These are phyloP conservation scores for Plantago elongata DNA, from an alignment of 257 asterid species.

Conservation along the genomic window DNA sequence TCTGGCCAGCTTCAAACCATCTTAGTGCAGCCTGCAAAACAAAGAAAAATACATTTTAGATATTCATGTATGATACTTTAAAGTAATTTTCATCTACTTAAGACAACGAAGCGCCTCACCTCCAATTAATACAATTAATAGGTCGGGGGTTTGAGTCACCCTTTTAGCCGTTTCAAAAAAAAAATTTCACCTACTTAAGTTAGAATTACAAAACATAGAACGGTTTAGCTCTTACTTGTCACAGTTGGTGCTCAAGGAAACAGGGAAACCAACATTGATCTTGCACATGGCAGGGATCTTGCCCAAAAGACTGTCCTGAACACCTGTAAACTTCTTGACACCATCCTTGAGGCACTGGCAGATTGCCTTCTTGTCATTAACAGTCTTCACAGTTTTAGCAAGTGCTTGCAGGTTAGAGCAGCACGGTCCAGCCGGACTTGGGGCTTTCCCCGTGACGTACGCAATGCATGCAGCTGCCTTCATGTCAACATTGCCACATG, in stretches of 20 bases:
- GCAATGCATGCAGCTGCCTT: constrained; percentile 43
- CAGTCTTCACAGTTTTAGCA: constrained; percentile 31
- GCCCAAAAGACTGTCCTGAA: constrained; percentile 54
- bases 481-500: constrained; percentile 38
- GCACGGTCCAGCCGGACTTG: constrained; percentile 33
- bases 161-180: too few species aligned
- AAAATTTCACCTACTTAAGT: background rate
- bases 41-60: background rate
- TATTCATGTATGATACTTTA: background rate
- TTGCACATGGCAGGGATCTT: constrained; percentile 41
- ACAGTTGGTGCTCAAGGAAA: constrained; percentile 50
- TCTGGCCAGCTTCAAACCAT: constrained; percentile 9
- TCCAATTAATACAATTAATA: too few species aligned
- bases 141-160: too few species aligned
- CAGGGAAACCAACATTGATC: constrained; percentile 56
- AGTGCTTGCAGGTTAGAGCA: constrained; percentile 46
- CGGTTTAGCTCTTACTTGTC: constrained; percentile 34
- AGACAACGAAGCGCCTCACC: too few species aligned
- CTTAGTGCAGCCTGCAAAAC: constrained; percentile 44
- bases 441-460: constrained; percentile 38
- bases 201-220: background rate
- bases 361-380: constrained; percentile 50
- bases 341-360: constrained; percentile 61
- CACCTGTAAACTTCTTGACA: constrained; percentile 42
- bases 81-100: background rate